Evolutionary conservation across 2,329 filamentous ascomycete species (phyloP), one percentile per base, ranked within the genome.

Genomic region (Cercospora zeina): DNA sequence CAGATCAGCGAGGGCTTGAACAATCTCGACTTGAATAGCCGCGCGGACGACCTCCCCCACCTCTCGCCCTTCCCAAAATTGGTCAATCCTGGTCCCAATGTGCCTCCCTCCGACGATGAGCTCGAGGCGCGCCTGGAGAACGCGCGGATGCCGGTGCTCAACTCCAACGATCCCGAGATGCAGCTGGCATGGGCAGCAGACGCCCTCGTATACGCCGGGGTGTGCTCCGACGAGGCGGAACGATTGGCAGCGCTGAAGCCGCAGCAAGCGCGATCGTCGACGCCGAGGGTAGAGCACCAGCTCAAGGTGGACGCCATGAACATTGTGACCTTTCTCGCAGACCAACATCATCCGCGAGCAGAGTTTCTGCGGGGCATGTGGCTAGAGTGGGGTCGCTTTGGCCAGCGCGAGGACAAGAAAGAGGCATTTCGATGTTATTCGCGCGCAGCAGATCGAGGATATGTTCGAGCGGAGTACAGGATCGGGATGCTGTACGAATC

Each of bases 401-500:
- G 91, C 39, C 87, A 89, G 76, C 87, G 92, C 30, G 83, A 92
- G 63, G 95, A 99, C 80, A 96, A 96, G 79, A 93, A 93, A 72
- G 93, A 97, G 78, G 93, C 95, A 7, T 97, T 96, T 74, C 79
- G 87, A 64, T 90, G 89, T 71, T 99, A 97, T 78, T 87, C 87
- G 65, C 83, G 88, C 70, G 90, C 95, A n/a, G 89, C 91, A 31
- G 89, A 93, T 70, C 87, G 90, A 70, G 91, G 91, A 62, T 96
- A 93, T 77, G 86, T 89, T 21, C 84, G 95, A 69, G 93, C 95
- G 19, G 91, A 97, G 76, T 99, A 99, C 76, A 87, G 95, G 51
- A 96, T 99, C 79, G 95, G 95, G 65, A 99, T 97, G 93, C 89
- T 97, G 61, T 97, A 93, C 74, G 95, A 99, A 78, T 92, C 90